A percentile compares a stretch with the other conserved stretches of the same genome.
phyloP scores from a whole-genome alignment of 1,284 basidiomycete genomes.

The Phlebopus sp. region DNA sequence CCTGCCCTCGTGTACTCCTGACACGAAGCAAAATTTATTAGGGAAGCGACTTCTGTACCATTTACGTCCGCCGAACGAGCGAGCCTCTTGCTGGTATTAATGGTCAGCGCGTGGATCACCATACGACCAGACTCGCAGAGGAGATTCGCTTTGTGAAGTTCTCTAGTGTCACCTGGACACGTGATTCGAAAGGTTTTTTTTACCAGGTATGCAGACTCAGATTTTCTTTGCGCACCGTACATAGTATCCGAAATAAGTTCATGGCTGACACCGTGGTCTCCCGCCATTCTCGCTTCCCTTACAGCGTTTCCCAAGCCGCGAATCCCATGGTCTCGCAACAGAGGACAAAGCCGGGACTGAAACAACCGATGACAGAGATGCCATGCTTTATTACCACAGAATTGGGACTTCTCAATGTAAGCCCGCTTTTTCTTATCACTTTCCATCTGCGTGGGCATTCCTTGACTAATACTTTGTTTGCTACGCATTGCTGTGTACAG shows the following conservation, averaged over 20 bases:
- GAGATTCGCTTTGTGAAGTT: slow-evolving; percentile 77
- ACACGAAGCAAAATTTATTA: slow-evolving; percentile 23
- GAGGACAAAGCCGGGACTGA: slow-evolving; percentile 61
- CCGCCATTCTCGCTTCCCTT: neutral
- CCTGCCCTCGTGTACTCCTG: slow-evolving; percentile 9
- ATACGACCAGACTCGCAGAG: slow-evolving; percentile 58
- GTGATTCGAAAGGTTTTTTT: slow-evolving; percentile 79
- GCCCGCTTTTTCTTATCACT: slow-evolving; percentile 16
- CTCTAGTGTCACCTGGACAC: slow-evolving; percentile 67
- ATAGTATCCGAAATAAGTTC: neutral
- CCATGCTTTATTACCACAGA: slow-evolving; percentile 73
- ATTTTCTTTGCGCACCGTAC: neutral
- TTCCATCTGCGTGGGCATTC: neutral
- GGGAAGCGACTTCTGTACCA: slow-evolving; percentile 74
- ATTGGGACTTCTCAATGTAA: slow-evolving; percentile 68
- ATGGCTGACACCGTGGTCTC: slow-evolving; percentile 2
- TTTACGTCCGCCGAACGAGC: slow-evolving; percentile 64
- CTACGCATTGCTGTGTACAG: slow-evolving; percentile 34
- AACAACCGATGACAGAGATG: slow-evolving; percentile 63
- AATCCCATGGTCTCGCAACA: slow-evolving; percentile 46
- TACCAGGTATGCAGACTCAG: slow-evolving; percentile 56
- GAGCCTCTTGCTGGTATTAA: slow-evolving; percentile 49
- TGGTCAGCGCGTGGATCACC: slow-evolving; percentile 39
- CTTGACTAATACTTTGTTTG: slow-evolving; percentile 8
- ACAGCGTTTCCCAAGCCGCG: slow-evolving; percentile 56